Evolutionary conservation across 2,329 filamentous ascomycete species (phyloP), one percentile per base, ranked within the genome.

Genomic region (Neoascochyta sp.): DNA sequence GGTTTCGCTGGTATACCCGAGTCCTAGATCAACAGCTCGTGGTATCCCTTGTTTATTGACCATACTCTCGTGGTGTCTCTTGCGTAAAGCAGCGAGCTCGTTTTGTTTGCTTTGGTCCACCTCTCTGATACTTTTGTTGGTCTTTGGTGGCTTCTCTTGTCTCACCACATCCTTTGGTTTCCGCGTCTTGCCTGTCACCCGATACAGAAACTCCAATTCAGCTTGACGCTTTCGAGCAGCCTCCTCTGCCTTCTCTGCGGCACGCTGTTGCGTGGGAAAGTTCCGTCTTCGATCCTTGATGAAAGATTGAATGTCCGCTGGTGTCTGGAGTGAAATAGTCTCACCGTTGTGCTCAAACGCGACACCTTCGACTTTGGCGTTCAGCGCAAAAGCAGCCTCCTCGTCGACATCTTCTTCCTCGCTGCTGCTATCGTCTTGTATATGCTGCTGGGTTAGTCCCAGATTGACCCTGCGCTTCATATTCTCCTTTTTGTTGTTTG

Each of bases 251-350:
- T 76, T 85, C 42, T 77, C 77, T 39, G 78, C 73, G 40, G 80
- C 68, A 32, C 85, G 80, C 36, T 78, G 77, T 57, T 78, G 77
- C 3, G 89, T 95, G 2, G 90, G 90, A 57, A 78, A 96, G 29
- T 82, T 81, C 44, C 78, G 82, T 55, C 75, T 83, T 36, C 90
- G 79, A 60, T 95, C 87, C 27, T 79, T 79, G 41, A 93, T 78
- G 79, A 87, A 96, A 5, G 78, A 76, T 14, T 78, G 75, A 32
- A 95, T 73, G 53, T 95, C 88, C 36, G 76, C 76, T 10, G 72
- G 58, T 5, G 70, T 71, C 31, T 70, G 68, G 14, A 82, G 57
- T 0, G 66, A 71, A 3, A 74, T 57, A 24, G 74, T 68, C 47
- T 70, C 60, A n/a, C 75, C 74, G 43, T 71, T 68, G 47, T 78